Evolutionary conservation across 768 basidiomycete genomes (phyloP), one percentile per base, ranked within the genome.

Genomic region (Agaricus subrufescens): DNA sequence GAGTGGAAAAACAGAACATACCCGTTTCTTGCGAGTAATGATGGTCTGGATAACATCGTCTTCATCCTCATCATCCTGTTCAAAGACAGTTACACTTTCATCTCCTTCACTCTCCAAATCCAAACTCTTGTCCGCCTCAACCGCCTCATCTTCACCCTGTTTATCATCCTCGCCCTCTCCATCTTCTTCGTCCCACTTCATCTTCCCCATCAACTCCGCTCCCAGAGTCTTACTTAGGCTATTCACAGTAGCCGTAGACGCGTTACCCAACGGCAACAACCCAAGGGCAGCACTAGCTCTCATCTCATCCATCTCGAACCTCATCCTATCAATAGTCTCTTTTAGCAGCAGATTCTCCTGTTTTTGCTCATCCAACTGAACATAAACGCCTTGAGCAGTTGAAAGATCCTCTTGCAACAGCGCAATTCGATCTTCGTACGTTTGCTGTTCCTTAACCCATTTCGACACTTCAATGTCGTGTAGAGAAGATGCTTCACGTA

Each of bases 241-340:
- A 42, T 78, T 81, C 31, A 71, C 71, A 15, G 68, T 73, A 63
- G 85, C 91, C 42, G 71, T 73, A 46, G 60, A 64, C 31, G 76
- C 78, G 48, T 77, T 80, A 11, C 71, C 73, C 11, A 67, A 65
- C 40, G 65, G 67, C 23, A 58, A 62, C n/a, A 34, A 34, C 34
- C 69, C 71, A 40, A 70, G 67, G 30, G 64, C 70, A 39, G 71
- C 67, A 4, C 75, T 73, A 51, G 73, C 82, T 40, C 93, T 79
- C 77, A 95, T 82, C 70, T 95, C 93, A 62, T 98, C 94, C 79
- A 98, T 84, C 63, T 98, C 95, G 61, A 88, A 96, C 31, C 91
- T 80, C 82, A 97, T 87, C 46, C 94, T 81, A 67, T 97, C 94
- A 62, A 98, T 98, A 1, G 94, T 97, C 76, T 98, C 95, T 67